These are phyloP conservation scores for Auricularia sp. DNA, from an alignment of 768 basidiomycete genomes.

Conservation along the genomic window DNA sequence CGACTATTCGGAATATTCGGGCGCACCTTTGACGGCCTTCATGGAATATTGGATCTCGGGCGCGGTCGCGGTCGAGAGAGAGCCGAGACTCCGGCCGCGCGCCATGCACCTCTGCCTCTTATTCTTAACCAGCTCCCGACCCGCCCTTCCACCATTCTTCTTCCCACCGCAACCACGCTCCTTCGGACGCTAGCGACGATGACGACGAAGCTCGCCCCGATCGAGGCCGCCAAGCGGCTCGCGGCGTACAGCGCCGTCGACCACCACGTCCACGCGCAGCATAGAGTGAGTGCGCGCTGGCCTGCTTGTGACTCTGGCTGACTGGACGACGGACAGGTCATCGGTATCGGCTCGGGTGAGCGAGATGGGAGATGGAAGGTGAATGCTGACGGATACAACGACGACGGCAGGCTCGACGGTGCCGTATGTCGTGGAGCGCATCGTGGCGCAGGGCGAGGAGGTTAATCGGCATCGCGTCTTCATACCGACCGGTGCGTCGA, in stretches of 20 bases:
- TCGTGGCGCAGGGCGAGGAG: slow-evolving; percentile 68
- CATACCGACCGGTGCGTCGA: slow-evolving; percentile 66
- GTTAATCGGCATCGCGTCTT: slow-evolving; percentile 77
- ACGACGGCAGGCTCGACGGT: slow-evolving; percentile 69
- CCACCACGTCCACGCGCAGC: slow-evolving; percentile 67
- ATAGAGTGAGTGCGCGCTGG: slow-evolving; percentile 49
- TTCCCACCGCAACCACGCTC: neutral
- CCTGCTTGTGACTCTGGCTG: neutral
- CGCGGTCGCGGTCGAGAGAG: slow-evolving; percentile 1
- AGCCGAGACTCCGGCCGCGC: neutral
- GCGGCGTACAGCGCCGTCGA: slow-evolving; percentile 96
- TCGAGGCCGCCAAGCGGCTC: slow-evolving; percentile 80
- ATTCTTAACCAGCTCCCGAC: neutral
- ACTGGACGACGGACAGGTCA: slow-evolving; percentile 38
- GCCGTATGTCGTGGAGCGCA: slow-evolving; percentile 92
- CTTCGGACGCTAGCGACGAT: neutral
- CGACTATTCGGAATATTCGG: no score
- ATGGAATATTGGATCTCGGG: slow-evolving; percentile 20
- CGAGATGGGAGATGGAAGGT: neutral
- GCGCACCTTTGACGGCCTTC: slow-evolving; percentile 53
- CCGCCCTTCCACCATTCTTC: neutral
- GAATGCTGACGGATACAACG: slow-evolving; percentile 1
- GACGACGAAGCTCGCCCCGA: slow-evolving; percentile 3
- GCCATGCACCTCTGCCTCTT: neutral
- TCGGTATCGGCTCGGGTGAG: slow-evolving; percentile 81